phyloP scores from a whole-genome alignment of 2,329 filamentous ascomycete genomes.

The Colletotrichum salicis region DNA sequence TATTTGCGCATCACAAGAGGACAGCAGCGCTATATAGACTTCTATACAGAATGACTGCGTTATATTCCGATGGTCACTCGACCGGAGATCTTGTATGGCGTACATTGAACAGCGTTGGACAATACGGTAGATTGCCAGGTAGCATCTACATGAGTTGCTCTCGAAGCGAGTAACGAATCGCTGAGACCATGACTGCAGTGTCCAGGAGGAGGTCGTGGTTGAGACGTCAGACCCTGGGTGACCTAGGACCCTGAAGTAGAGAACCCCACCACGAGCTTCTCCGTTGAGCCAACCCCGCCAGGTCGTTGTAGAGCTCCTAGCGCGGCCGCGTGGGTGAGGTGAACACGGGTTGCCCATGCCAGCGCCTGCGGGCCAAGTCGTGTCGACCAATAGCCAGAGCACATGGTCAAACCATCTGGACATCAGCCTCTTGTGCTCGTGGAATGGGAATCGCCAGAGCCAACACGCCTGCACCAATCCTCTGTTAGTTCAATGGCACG shows the following conservation, averaged over 20 bases:
- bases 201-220: slow-evolving; percentile 9
- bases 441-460: slow-evolving; percentile 5
- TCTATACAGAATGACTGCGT: background rate
- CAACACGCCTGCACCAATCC: slow-evolving; percentile 32
- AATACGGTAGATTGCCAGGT: background rate
- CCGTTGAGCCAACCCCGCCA: slow-evolving; percentile 30
- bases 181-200: slow-evolving; percentile 8
- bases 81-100: slow-evolving; percentile 8
- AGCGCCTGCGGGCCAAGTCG: slow-evolving; percentile 30
- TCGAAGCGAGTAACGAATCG: slow-evolving; percentile 1
- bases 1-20: background rate
- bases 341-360: slow-evolving; percentile 26
- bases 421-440: slow-evolving; percentile 6
- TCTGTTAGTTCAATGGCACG: slow-evolving; percentile 22
- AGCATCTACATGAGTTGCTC: slow-evolving; percentile 7
- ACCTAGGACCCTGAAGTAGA: slow-evolving; percentile 25
- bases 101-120: slow-evolving; percentile 2
- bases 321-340: slow-evolving; percentile 17
- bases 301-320: slow-evolving; percentile 20
- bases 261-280: slow-evolving; percentile 23
- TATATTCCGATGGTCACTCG: slow-evolving; percentile 9
- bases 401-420: slow-evolving; percentile 47
- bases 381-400: slow-evolving; percentile 55
- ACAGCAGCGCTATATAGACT: slow-evolving; percentile 25
- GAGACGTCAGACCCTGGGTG: slow-evolving; percentile 1